A percentile compares a stretch with the other conserved stretches of the same genome.
These are phyloP conservation scores for Elongisporangium anandrum DNA, from an alignment of 352 stramenopile genomes.

Conservation along the genomic window DNA sequence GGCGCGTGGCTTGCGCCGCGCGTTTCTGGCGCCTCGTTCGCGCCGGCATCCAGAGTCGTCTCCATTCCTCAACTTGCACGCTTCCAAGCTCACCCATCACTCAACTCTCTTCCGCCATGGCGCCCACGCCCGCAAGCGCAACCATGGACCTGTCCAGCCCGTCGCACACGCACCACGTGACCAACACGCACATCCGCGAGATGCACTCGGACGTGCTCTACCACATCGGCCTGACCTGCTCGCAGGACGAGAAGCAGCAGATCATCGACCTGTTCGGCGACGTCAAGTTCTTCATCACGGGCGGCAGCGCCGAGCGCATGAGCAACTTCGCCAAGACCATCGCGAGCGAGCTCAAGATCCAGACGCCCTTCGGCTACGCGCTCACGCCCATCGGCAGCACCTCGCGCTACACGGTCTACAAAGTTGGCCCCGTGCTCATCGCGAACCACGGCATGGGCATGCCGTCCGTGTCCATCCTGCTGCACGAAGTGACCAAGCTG, in stretches of 20 bases:
- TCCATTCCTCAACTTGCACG: not conserved
- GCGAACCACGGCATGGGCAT: constrained; percentile 81
- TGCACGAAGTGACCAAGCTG: constrained; percentile 83
- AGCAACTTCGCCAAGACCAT: constrained; percentile 56
- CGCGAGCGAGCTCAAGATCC: constrained; percentile 44
- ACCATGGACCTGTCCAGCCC: not conserved
- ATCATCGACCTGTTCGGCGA: constrained; percentile 56
- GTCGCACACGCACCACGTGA: constrained; percentile 15
- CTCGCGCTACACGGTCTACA: constrained; percentile 73
- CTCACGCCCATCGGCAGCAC: constrained; percentile 62
- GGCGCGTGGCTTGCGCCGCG: not conserved
- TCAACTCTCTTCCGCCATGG: not conserved
- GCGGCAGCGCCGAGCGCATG: constrained; percentile 75
- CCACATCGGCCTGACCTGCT: constrained; percentile 68
- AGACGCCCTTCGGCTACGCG: constrained; percentile 59
- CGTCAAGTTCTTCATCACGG: constrained; percentile 76
- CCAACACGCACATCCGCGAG: constrained; percentile 55
- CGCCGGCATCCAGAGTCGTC: not conserved
- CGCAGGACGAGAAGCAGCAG: constrained; percentile 35
- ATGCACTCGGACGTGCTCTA: constrained; percentile 71
- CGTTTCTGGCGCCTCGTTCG: not conserved
- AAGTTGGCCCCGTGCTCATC: constrained; percentile 74
- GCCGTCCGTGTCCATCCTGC: constrained; percentile 71
- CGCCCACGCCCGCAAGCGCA: not conserved
- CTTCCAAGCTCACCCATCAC: not conserved